A percentile compares a stretch with the other conserved stretches of the same genome.
Conservation (phyloP, 805 yeast species). For the Wickerhamiella galacta region DNA sequence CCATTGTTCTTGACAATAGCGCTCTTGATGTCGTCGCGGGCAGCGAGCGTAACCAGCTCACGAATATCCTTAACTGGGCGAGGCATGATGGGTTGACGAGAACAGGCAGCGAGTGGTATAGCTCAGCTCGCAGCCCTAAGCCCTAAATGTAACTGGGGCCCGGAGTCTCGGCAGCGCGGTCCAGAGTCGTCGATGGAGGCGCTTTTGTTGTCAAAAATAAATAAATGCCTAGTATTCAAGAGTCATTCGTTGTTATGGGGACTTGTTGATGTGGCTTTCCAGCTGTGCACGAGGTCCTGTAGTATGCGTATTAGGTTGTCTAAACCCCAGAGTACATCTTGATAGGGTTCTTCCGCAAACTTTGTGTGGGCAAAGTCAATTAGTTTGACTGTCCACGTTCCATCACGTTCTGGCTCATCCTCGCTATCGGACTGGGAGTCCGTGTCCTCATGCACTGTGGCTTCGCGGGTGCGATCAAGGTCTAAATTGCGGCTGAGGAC, state of each 20-base stretch:
- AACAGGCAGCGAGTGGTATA: no score
- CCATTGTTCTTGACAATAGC: constrained; percentile 91
- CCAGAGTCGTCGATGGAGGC: no score
- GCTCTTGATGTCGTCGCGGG: constrained; percentile 75
- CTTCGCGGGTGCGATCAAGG: constrained; percentile 4
- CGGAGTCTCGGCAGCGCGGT: no score
- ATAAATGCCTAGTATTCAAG: no score
- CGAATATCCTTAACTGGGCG: constrained; percentile 87
- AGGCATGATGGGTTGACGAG: constrained; percentile 15
- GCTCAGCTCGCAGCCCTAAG: no score
- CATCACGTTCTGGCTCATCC: constrained; percentile 3
- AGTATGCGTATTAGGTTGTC: constrained; percentile 29
- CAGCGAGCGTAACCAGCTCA: constrained; percentile 81
- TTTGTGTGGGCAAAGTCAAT: constrained; percentile 88
- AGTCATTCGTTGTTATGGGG: no score
- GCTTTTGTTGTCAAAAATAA: no score
- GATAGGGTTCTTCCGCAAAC: constrained; percentile 47
- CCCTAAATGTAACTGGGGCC: no score
- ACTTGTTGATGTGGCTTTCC: no score
- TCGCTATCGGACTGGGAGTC: constrained; percentile 12
- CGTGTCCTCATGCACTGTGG: constrained; percentile 21
- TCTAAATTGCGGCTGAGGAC: constrained; percentile 34
- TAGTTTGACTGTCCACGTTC: constrained; percentile 37
- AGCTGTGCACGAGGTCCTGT: no score
- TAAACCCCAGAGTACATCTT: constrained; percentile 51